These are phyloP conservation scores for Pseudovirgaria hyperparasitica DNA, from an alignment of 2,329 filamentous ascomycete species.

Conservation along the genomic window DNA sequence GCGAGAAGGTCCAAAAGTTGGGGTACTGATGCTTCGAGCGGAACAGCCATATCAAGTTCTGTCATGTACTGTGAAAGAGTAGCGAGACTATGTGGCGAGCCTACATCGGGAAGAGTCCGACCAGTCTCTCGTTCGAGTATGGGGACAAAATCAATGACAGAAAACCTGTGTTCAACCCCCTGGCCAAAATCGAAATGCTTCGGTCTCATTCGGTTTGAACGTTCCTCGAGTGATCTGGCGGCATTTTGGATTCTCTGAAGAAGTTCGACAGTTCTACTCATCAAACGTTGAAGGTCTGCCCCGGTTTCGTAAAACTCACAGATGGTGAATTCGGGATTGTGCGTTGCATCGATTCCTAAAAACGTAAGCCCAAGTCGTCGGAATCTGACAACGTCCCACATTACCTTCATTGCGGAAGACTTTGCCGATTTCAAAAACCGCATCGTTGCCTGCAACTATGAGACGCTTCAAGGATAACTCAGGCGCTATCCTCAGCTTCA, in stretches of 20 bases:
- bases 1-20: constrained; percentile 74
- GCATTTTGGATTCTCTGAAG: constrained; percentile 31
- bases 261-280: constrained; percentile 61
- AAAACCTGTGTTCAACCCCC: too few relatives aligned
- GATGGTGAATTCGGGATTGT: constrained; percentile 95
- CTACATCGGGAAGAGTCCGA: constrained; percentile 46
- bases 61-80: constrained; percentile 45
- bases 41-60: constrained; percentile 35
- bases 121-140: constrained; percentile 58
- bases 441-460: constrained; percentile 76
- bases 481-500: constrained; percentile 79
- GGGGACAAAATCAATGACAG: constrained; percentile 70
- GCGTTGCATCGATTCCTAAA: constrained; percentile 60
- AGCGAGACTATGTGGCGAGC: constrained; percentile 39
- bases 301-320: constrained; percentile 95
- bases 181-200: too few relatives aligned
- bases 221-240: constrained; percentile 38
- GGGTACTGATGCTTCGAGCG: constrained; percentile 44
- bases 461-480: constrained; percentile 92
- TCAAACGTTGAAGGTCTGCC: constrained; percentile 61
- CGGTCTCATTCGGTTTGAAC: too few relatives aligned
- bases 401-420: constrained; percentile 83
- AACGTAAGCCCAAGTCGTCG: neutral
- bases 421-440: constrained; percentile 85
- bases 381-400: constrained; percentile 1